Evolutionary conservation across 2,329 filamentous ascomycete species (phyloP).

Genomic region (Rutstroemia sp.): DNA sequence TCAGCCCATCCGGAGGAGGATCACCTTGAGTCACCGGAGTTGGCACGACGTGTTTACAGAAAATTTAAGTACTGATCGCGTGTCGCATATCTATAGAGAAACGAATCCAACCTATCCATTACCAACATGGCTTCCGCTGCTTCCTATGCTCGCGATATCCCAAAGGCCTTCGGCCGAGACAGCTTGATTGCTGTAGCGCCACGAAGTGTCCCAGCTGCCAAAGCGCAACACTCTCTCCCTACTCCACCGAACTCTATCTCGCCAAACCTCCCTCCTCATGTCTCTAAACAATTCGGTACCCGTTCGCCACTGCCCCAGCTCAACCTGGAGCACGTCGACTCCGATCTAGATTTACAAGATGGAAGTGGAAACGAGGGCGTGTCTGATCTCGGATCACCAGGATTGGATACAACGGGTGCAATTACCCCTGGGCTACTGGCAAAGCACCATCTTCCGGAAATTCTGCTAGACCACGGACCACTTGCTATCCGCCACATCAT

Average conservation of each 20-base stretch:
- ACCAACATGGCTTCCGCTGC: conserved; percentile 56
- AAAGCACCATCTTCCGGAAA: conserved; percentile 82
- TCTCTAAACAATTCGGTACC: conserved; percentile 55
- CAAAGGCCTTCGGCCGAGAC: conserved; percentile 54
- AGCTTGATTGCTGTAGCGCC: conserved; percentile 67
- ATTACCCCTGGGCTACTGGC: conserved; percentile 84
- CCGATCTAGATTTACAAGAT: conserved; percentile 76
- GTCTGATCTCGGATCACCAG: conserved; percentile 24
- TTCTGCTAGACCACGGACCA: conserved; percentile 82
- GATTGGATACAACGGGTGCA: conserved; percentile 64
- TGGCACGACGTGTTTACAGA: conserved; percentile 13
- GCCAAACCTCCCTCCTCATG: conserved; percentile 75
- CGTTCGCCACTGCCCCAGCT: conserved; percentile 29
- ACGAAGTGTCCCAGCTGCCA: conserved; percentile 47
- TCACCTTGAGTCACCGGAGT: conserved; percentile 2
- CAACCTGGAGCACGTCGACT: conserved; percentile 62
- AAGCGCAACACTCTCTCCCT: conserved; percentile 57
- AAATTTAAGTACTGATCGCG: conserved; percentile 16
- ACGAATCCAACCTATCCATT: conserved; percentile 22
- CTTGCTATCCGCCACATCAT: conserved; percentile 93
- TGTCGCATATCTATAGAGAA: conserved; percentile 29
- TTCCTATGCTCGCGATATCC: conserved; percentile 58
- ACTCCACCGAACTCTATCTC: conserved; percentile 96
- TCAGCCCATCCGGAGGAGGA: conserved; percentile 17
- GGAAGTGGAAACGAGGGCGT: conserved; percentile 28